These are phyloP conservation scores for Artemisia argyi DNA, from an alignment of 129 eudicot genomes.

Conservation along the genomic window DNA sequence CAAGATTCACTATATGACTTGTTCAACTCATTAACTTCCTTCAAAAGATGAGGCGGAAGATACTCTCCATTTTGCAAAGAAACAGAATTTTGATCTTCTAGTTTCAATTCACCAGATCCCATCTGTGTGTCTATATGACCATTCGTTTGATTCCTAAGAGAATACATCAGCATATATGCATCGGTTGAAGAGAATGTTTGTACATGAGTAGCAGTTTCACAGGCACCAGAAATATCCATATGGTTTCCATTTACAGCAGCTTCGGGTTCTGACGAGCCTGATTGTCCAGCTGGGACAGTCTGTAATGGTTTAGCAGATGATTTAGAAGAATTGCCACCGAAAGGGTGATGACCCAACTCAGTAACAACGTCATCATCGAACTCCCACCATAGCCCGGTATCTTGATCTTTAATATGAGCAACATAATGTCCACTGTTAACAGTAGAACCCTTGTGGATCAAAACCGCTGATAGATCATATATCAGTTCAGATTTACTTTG, in stretches of 20 bases:
- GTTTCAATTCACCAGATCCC: conserved; percentile 33
- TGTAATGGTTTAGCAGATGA: conserved; percentile 44
- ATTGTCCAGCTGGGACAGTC: conserved; percentile 35
- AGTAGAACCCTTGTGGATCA: conserved; percentile 93
- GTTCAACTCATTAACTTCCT: conserved; percentile 59
- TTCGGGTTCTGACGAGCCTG: conserved; percentile 31
- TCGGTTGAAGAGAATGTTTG: conserved; percentile 75
- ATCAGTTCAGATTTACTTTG: conserved; percentile 42
- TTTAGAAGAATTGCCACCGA: conserved; percentile 56
- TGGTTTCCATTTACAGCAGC: conserved; percentile 47
- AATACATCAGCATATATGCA: conserved; percentile 97
- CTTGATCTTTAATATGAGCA: conserved; percentile 92
- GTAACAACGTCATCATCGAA: conserved; percentile 93
- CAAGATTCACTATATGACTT: conserved; percentile 55
- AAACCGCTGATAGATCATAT: conserved; percentile 86
- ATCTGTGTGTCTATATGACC: conserved; percentile 24
- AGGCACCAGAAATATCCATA: conserved; percentile 26
- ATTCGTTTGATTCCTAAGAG: conserved; percentile 48
- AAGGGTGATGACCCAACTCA: conserved; percentile 79
- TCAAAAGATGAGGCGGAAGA: conserved; percentile 76
- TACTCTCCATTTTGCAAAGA: conserved; percentile 24
- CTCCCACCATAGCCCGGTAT: conserved; percentile 93
- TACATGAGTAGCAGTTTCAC: conserved; percentile 35
- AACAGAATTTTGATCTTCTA: conserved; percentile 14
- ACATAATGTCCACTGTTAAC: conserved; percentile 95